phyloP scores from a whole-genome alignment of 2,329 filamentous ascomycete genomes.

The Sporothrix variecibatus region DNA sequence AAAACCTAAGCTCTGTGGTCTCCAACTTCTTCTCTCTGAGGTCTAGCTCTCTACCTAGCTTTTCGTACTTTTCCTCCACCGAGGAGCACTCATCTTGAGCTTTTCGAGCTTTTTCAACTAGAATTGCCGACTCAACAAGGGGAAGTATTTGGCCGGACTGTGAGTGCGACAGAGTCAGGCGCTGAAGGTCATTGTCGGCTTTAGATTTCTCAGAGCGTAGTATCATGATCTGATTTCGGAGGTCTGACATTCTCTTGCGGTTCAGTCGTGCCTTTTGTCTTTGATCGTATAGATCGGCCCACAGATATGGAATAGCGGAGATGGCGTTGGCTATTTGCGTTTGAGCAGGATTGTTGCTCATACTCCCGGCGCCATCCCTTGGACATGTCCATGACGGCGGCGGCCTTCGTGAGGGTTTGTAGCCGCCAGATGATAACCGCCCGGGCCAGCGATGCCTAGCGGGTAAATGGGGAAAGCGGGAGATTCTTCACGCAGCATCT shows the following conservation, averaged over 20 bases:
- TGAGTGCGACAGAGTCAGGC: background rate
- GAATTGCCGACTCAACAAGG: background rate
- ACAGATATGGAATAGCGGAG: background rate
- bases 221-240: conserved; percentile 11
- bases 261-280: conserved; percentile 30
- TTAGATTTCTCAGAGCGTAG: conserved; percentile 19
- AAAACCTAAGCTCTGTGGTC: conserved; percentile 38
- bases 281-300: conserved; percentile 34
- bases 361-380: background rate
- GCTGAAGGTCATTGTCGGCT: conserved; percentile 25
- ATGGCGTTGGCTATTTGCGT: background rate
- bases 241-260: conserved; percentile 17
- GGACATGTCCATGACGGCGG: background rate
- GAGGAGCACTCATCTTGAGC: conserved; percentile 16
- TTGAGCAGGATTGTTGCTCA: background rate
- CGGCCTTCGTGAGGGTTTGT: background rate
- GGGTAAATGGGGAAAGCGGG: background rate
- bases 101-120: conserved; percentile 13
- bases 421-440: no score
- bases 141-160: background rate
- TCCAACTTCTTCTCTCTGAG: conserved; percentile 11
- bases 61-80: conserved; percentile 40
- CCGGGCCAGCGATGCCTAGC: no score
- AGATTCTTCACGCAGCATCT: background rate
- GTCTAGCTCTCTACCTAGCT: conserved; percentile 36